phyloP scores from a whole-genome alignment of 225 moss, liverwort and hornwort species.

The Climacium dendroides region DNA sequence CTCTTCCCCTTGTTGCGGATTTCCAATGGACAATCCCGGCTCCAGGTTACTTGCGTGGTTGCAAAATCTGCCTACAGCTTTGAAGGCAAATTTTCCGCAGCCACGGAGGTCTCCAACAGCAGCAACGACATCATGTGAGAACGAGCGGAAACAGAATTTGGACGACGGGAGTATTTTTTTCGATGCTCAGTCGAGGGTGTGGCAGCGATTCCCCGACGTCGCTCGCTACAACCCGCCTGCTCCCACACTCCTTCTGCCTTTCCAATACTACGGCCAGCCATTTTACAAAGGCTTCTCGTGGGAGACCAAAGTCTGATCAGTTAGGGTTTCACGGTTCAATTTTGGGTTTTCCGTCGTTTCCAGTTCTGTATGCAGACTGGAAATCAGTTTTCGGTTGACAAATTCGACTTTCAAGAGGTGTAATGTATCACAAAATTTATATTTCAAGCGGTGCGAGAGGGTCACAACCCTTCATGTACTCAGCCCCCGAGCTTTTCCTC shows the following conservation, averaged over 20 bases:
- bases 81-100: neutral
- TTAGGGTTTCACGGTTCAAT: neutral
- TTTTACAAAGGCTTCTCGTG: slow-evolving; percentile 43
- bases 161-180: slow-evolving; percentile 23
- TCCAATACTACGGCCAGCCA: slow-evolving; percentile 32
- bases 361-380: neutral
- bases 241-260: slow-evolving; percentile 22
- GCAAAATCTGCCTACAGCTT: neutral
- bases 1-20: neutral
- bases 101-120: neutral
- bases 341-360: neutral
- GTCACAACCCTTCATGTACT: neutral
- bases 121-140: neutral
- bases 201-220: neutral
- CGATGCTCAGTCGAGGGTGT: neutral
- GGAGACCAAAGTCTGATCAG: slow-evolving; percentile 26
- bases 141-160: neutral
- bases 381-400: neutral
- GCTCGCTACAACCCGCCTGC: slow-evolving; percentile 38
- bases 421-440: neutral
- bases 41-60: neutral
- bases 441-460: neutral
- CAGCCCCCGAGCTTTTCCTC: neutral
- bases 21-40: neutral
- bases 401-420: neutral